A percentile compares a stretch with the other conserved stretches of the same genome.
Conservation (phyloP, 805 yeast genomes). For the Candida maltosa region DNA sequence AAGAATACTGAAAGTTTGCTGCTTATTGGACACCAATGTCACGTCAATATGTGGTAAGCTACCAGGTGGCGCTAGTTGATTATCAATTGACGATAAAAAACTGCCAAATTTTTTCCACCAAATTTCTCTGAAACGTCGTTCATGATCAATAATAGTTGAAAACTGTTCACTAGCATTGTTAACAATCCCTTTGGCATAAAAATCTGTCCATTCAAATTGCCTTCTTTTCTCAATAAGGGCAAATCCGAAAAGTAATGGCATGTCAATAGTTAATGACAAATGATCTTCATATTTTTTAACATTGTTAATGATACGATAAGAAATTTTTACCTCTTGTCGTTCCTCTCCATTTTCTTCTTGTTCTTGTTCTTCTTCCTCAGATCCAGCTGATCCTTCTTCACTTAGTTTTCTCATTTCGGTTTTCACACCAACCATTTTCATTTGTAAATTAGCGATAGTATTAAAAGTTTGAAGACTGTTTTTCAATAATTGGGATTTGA, state of each 20-base stretch:
- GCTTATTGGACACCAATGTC: conserved; percentile 25
- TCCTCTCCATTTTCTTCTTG: not conserved
- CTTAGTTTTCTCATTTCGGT: conserved; percentile 25
- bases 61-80: not conserved
- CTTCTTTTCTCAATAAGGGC: conserved; percentile 59
- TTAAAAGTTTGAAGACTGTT: conserved; percentile 25
- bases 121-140: conserved; percentile 47
- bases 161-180: conserved; percentile 53
- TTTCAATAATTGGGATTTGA: conserved; percentile 22
- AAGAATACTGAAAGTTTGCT: conserved; percentile 29
- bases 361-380: conserved; percentile 1
- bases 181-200: conserved; percentile 36
- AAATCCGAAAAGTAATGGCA: conserved; percentile 73
- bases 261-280: conserved; percentile 50
- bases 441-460: conserved; percentile 33
- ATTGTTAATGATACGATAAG: conserved; percentile 18
- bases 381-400: no score
- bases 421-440: conserved; percentile 33
- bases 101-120: conserved; percentile 66
- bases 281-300: conserved; percentile 31
- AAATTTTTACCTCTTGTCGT: conserved; percentile 1
- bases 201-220: conserved; percentile 55
- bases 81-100: conserved; percentile 22
- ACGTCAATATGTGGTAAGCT: conserved; percentile 32
- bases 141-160: conserved; percentile 55